Evolutionary conservation across 768 basidiomycete genomes (phyloP), one percentile per base, ranked within the genome.

Genomic region (Mycena latifolia): DNA sequence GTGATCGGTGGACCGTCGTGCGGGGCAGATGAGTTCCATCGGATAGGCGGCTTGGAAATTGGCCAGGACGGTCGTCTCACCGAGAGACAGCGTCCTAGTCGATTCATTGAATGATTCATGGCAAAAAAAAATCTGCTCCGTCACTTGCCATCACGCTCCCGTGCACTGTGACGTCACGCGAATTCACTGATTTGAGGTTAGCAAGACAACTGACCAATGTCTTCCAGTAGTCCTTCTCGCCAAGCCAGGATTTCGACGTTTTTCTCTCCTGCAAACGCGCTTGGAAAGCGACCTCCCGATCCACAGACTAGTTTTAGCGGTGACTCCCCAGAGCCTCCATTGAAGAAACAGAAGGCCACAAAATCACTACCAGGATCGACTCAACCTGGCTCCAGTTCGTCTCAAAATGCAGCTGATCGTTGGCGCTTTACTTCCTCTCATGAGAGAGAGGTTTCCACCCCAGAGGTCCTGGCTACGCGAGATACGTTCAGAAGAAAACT

Each of bases 401-500:
- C 77, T 66, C 71, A 74, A 31, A 74, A 74, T 31, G 31, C 22
- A 28, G 51, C 55, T n/a, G 79, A 83, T 39, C 79, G 77, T 65
- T 88, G 84, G 84, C 78, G 84, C 18, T 88, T 84, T 68, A 78
- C 79, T 45, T 20, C 64, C 3, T 22, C 45, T 14, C 75, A 79
- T 10, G 72, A 55, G 62, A 61, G 46, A 47, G 48, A 10, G 25
- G 52, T 18, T 29, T 3, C 39, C 17, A 25, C 3, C 41, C 5
- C 46, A 20, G 24, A 48, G 18, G 5, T 29, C 17, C 3, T 25
- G 10, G 25, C 28, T 14, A 33, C 25, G 12, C 28, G 58, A 56
- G 83, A 86, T 55, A 79, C 81, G 9, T 85, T 85, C 54, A 84
- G 84, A 76, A 81, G 76, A 65, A 87, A 80, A 60, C 78, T 91